These are phyloP conservation scores for Neonectria neomacrospora DNA, from an alignment of 2,329 filamentous ascomycete genomes.

Conservation along the genomic window DNA sequence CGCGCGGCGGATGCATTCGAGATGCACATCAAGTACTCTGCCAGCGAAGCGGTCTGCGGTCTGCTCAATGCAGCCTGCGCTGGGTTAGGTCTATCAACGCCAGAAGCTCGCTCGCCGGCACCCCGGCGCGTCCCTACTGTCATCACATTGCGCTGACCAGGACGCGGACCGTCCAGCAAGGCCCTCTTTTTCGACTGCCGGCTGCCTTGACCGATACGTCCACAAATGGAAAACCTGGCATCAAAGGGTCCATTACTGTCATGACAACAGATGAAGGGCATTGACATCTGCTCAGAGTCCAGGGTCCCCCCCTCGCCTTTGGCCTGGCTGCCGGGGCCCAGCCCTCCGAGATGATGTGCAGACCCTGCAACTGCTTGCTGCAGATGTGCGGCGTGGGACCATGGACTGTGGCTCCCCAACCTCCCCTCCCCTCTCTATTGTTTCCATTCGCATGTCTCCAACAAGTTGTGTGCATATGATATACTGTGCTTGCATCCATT, in stretches of 20 bases:
- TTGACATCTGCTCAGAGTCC: conserved; percentile 8
- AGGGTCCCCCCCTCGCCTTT: conserved; percentile 24
- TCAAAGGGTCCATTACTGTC: conserved; percentile 3
- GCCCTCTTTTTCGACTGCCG: conserved; percentile 15
- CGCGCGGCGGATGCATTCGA: conserved; percentile 26
- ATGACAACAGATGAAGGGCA: conserved; percentile 3
- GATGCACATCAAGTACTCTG: conserved; percentile 28
- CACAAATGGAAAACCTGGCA: neutral
- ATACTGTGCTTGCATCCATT: conserved; percentile 23
- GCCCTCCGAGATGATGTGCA: conserved; percentile 44
- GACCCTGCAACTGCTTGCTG: conserved; percentile 40
- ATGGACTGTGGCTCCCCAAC: conserved; percentile 21
- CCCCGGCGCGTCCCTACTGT: conserved; percentile 15
- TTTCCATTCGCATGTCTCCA: conserved; percentile 22
- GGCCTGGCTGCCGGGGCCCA: conserved; percentile 24
- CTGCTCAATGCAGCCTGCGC: conserved; percentile 27
- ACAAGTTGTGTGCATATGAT: conserved; percentile 24
- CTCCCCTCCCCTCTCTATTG: conserved; percentile 15
- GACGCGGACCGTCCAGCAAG: neutral
- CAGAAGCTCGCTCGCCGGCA: conserved; percentile 16
- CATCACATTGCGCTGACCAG: conserved; percentile 16
- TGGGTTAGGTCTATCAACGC: conserved; percentile 29
- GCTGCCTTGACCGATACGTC: neutral
- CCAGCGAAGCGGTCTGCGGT: conserved; percentile 32
- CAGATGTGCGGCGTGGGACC: conserved; percentile 38